A percentile compares a stretch with the other conserved stretches of the same genome.
These are phyloP conservation scores for Maudiozyma saulgeensis DNA, from an alignment of 805 yeast genomes.

Conservation along the genomic window DNA sequence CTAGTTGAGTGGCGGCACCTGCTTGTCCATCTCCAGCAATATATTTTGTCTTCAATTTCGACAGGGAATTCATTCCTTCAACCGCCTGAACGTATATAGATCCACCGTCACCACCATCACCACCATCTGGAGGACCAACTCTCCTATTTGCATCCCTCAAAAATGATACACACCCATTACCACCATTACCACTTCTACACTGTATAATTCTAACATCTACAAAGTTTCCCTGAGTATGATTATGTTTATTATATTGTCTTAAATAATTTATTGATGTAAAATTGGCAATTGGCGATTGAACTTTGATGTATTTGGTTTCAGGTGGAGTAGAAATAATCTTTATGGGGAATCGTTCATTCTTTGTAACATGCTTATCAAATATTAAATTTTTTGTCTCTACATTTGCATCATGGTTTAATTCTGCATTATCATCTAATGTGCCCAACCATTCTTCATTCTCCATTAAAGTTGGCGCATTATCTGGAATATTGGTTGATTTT, in stretches of 20 bases:
- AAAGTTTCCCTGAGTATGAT: conserved; percentile 35
- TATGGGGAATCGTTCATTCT: conserved; percentile 5
- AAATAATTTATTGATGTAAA: conserved; percentile 24
- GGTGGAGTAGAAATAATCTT: conserved; percentile 16
- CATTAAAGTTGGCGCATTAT: conserved; percentile 34
- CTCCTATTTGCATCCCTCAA: conserved; percentile 77
- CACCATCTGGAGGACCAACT: conserved; percentile 96
- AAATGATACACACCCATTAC: conserved; percentile 80
- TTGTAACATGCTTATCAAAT: conserved; percentile 1
- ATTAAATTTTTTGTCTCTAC: neutral
- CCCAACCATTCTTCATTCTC: conserved; percentile 38
- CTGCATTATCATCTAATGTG: conserved; percentile 6
- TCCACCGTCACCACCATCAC: conserved; percentile 96
- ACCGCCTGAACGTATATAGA: conserved; percentile 75
- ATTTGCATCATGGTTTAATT: neutral
- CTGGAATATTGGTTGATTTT: conserved; percentile 17
- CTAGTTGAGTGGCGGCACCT: conserved; percentile 70
- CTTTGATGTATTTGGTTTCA: conserved; percentile 14
- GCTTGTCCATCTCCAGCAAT: conserved; percentile 60
- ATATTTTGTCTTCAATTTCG: conserved; percentile 57
- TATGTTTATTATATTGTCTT: conserved; percentile 34
- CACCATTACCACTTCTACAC: conserved; percentile 74
- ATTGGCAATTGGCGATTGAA: conserved; percentile 17
- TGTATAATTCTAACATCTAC: conserved; percentile 59
- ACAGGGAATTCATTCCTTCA: conserved; percentile 59